A percentile compares a stretch with the other conserved stretches of the same genome.
Conservation (phyloP, 352 stramenopile species). For the Phytophthora macrochlamydospora region DNA sequence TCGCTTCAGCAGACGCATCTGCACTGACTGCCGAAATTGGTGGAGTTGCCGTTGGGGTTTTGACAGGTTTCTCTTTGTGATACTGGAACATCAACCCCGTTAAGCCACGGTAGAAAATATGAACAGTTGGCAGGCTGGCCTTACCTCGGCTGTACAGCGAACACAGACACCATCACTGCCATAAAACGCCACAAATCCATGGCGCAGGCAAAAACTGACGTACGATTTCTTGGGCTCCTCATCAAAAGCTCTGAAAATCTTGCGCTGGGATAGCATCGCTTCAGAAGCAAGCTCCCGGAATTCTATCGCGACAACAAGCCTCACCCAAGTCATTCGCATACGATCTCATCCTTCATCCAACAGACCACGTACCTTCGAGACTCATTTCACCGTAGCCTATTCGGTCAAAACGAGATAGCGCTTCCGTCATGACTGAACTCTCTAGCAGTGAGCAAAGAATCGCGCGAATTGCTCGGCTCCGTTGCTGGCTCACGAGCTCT, state of each 20-base stretch:
- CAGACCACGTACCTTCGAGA: slow-evolving; percentile 46
- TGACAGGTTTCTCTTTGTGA: too few species aligned
- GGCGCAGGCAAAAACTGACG: slow-evolving; percentile 61
- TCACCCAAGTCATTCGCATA: too few species aligned
- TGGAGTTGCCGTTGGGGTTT: too few species aligned
- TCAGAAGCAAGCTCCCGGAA: slow-evolving; percentile 53
- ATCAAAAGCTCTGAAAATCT: slow-evolving; percentile 28
- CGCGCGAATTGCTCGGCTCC: slow-evolving; percentile 20
- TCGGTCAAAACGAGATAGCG: slow-evolving; percentile 56
- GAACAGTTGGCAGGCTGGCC: background rate
- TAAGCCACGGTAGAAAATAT: background rate
- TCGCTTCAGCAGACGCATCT: background rate
- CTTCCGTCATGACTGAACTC: slow-evolving; percentile 41
- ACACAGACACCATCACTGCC: slow-evolving; percentile 55
- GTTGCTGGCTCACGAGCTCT: slow-evolving; percentile 32
- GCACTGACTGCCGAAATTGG: too few species aligned
- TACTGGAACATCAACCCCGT: background rate
- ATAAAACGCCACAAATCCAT: slow-evolving; percentile 47
- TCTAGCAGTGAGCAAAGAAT: slow-evolving; percentile 52
- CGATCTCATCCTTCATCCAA: background rate
- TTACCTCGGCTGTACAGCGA: slow-evolving; percentile 53
- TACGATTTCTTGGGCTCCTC: slow-evolving; percentile 44
- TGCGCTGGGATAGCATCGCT: slow-evolving; percentile 37
- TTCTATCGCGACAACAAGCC: slow-evolving; percentile 28
- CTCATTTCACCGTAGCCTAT: slow-evolving; percentile 59